phyloP scores from a whole-genome alignment of 2,329 filamentous ascomycete species.

The Cladosporium cucumerinum region DNA sequence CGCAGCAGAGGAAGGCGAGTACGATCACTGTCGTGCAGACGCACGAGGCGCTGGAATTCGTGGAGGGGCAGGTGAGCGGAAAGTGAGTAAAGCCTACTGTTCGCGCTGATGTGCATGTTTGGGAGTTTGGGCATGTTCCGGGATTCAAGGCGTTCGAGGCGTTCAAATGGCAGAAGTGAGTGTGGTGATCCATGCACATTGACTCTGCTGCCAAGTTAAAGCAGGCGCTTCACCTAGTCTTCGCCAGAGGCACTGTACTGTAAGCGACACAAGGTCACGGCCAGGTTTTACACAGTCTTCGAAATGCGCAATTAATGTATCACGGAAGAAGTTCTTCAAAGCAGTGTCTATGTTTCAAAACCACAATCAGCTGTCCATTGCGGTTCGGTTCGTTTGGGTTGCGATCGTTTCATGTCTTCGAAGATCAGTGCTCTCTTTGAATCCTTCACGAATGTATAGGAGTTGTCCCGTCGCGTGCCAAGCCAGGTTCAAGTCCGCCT shows the following conservation, averaged over 20 bases:
- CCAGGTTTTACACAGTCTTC: neutral
- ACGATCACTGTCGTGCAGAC: conserved; percentile 85
- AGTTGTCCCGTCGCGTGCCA: conserved; percentile 3
- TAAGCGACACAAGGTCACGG: neutral
- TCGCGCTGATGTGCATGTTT: neutral
- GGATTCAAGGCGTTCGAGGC: neutral
- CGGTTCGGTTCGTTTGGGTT: neutral
- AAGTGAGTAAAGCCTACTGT: conserved; percentile 16
- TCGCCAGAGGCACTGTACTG: neutral
- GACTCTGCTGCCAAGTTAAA: neutral
- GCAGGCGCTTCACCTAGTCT: neutral
- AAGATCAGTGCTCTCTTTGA: conserved; percentile 23
- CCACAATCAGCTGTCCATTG: neutral
- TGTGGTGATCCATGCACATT: neutral
- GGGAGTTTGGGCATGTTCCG: neutral
- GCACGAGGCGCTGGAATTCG: conserved; percentile 87
- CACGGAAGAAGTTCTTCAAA: neutral
- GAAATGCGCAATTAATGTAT: neutral
- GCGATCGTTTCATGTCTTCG: neutral
- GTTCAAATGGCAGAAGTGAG: neutral
- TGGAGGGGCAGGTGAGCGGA: conserved; percentile 71
- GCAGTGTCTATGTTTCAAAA: neutral
- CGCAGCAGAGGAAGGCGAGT: conserved; percentile 87
- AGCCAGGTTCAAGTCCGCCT: neutral
- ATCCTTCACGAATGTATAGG: conserved; percentile 16